Conservation (phyloP, 2,329 filamentous ascomycete genomes). For the Clarireedia sp. region DNA sequence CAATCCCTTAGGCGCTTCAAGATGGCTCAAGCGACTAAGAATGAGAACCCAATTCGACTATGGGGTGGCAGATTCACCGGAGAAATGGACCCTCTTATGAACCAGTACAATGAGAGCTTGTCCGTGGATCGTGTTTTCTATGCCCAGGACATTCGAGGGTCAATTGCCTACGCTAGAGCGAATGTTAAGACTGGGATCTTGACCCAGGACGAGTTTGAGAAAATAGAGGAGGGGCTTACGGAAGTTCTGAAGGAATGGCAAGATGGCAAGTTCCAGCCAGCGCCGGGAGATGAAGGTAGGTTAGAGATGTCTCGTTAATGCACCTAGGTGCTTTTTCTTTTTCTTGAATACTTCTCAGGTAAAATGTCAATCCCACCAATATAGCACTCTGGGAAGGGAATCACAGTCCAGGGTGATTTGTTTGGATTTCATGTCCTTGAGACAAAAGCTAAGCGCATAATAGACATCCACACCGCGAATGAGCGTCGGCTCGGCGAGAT, state of each 20-base stretch:
- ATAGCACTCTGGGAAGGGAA: too few relatives aligned
- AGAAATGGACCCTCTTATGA: conserved; percentile 79
- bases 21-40: not conserved
- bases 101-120: conserved; percentile 74
- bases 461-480: conserved; percentile 59
- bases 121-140: conserved; percentile 72
- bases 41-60: not conserved
- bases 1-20: not conserved
- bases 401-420: too few relatives aligned
- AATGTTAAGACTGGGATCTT: conserved; percentile 71
- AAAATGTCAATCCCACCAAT: too few relatives aligned
- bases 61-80: conserved; percentile 58
- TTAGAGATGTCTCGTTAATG: too few relatives aligned
- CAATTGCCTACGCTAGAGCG: conserved; percentile 73
- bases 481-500: conserved; percentile 71
- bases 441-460: too few relatives aligned
- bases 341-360: too few relatives aligned
- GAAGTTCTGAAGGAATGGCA: conserved; percentile 49
- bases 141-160: conserved; percentile 71
- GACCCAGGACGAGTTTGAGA: conserved; percentile 60
- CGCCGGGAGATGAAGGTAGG: conserved; percentile 44
- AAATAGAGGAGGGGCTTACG: conserved; percentile 65
- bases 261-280: conserved; percentile 41
- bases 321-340: too few relatives aligned
- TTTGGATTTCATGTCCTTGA: too few relatives aligned